A percentile compares a stretch with the other conserved stretches of the same genome.
These are phyloP conservation scores for Rutstroemia sp. DNA, from an alignment of 2,329 filamentous ascomycete species.

Conservation along the genomic window DNA sequence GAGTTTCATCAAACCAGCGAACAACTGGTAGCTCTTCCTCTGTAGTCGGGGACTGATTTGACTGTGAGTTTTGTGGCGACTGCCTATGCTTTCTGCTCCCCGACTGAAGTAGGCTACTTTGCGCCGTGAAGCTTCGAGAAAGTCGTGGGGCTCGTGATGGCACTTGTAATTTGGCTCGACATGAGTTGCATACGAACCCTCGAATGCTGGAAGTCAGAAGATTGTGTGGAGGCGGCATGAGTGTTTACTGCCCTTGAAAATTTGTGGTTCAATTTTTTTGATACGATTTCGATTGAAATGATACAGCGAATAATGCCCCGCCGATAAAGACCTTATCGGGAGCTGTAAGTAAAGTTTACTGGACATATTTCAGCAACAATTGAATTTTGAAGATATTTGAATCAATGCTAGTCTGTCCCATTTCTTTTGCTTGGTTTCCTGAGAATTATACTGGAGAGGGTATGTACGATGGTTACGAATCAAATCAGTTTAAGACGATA, in stretches of 20 bases:
- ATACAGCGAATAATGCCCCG: too few relatives aligned
- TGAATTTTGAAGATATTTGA: too few relatives aligned
- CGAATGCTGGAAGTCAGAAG: slow-evolving; percentile 21
- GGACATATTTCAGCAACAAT: too few relatives aligned
- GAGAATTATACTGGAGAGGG: too few relatives aligned
- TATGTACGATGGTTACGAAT: too few relatives aligned
- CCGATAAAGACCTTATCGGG: too few relatives aligned
- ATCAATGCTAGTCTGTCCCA: too few relatives aligned
- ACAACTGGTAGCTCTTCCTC: slow-evolving; percentile 11
- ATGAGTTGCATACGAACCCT: slow-evolving; percentile 29
- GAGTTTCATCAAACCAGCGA: slow-evolving; percentile 24
- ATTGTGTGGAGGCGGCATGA: slow-evolving; percentile 27
- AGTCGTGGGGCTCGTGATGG: slow-evolving; percentile 17
- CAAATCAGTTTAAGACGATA: too few relatives aligned
- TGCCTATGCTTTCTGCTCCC: slow-evolving; percentile 1
- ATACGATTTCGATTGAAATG: slow-evolving; percentile 11
- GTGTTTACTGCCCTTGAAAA: slow-evolving; percentile 13
- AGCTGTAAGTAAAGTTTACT: too few relatives aligned
- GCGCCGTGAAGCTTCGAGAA: slow-evolving; percentile 18
- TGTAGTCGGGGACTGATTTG: neutral
- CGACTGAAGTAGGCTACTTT: slow-evolving; percentile 5
- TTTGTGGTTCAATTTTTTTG: neutral
- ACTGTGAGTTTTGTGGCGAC: neutral
- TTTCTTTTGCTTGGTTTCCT: too few relatives aligned
- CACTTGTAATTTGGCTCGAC: slow-evolving; percentile 23